Base-by-base conservation (phyloP, 2,329 filamentous ascomycete genomes). In the Colletotrichum tanaceti region DNA sequence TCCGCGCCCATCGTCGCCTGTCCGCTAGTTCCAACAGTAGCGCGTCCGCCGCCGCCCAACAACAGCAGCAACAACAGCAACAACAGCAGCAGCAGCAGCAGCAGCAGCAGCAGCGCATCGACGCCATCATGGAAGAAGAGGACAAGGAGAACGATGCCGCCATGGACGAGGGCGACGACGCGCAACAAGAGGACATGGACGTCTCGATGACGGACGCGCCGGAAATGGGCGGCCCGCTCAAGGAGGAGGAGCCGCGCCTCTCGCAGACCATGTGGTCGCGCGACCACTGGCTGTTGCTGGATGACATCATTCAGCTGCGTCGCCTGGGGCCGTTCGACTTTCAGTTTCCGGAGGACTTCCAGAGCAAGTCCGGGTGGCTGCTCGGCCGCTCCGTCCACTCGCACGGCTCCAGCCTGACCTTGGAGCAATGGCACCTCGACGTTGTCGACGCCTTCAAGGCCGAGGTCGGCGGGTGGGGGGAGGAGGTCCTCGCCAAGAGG, bases 341-440 rank as follows among this genome's bases (percentile, higher is more conserved):
- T 72, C 73, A 75, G 68, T 74, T 76, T 57, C 63, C 69, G 43
- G 63, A 71, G 2, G 58, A 67, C 22, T 77, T 75, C 65, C 68
- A 76, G 55, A 76, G 73, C 11, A 72, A 73, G 18, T 75, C 78
- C 1, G 74, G 76, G 49, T 73, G 75, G 49, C 79, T 85, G 39
- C 77, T 87, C 2, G 85, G 86, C 65, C 85, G 83, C 73, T 80
- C 78, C 32, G 82, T 88, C 64, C 74, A 75, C 28, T 81, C 83
- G 35, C 81, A 84, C 43, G 84, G 81, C 53, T 79, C 82, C 74
- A 75, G 77, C 5, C 78, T 89, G 77, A 70, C 78, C 24, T 77
- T 89, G 20, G 82, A 87, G 75, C 74, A 79, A 65, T 89, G 86
- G 86, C 87, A 89, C 68, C 75, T 89, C 20, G 86, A 89, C 67